Evolutionary conservation across 352 stramenopile species (phyloP).

Genomic region (Phytophthora pseudosyringae): DNA sequence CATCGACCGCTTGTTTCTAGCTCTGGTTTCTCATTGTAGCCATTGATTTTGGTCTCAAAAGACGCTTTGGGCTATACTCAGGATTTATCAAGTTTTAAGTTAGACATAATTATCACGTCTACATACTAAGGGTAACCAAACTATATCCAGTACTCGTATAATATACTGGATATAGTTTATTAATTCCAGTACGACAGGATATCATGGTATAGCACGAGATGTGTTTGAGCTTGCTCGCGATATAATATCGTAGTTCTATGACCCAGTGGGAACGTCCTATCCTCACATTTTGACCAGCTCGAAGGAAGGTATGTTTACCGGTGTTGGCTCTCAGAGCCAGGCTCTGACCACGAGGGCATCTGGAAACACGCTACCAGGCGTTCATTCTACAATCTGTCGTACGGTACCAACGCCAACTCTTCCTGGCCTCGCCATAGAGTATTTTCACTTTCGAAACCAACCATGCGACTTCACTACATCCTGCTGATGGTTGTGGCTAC

Average conservation of each 20-base stretch:
- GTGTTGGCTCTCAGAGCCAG: not conserved
- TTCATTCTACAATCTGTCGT: constrained; percentile 13
- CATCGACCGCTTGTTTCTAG: too few species aligned
- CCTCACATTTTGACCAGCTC: constrained; percentile 1
- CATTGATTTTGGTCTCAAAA: too few species aligned
- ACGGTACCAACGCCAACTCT: not conserved
- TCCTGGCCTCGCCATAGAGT: not conserved
- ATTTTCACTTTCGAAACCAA: not conserved
- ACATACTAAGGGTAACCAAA: too few species aligned
- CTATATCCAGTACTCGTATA: too few species aligned
- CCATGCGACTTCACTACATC: constrained; percentile 18
- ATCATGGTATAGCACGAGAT: not conserved
- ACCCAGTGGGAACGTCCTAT: not conserved
- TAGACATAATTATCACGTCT: too few species aligned
- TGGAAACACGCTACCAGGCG: not conserved
- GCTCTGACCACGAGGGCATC: too few species aligned
- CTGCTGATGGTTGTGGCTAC: constrained; percentile 6
- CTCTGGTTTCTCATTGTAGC: too few species aligned
- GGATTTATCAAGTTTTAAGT: too few species aligned
- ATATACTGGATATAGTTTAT: too few species aligned
- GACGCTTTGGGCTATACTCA: too few species aligned
- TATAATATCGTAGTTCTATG: not conserved
- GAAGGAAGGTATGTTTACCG: not conserved
- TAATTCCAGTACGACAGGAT: too few species aligned
- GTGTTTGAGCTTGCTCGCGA: not conserved